A percentile compares a stretch with the other conserved stretches of the same genome.
Conservation (phyloP, 176 grass and related monocot genomes). For the Aegilops bicornis region DNA sequence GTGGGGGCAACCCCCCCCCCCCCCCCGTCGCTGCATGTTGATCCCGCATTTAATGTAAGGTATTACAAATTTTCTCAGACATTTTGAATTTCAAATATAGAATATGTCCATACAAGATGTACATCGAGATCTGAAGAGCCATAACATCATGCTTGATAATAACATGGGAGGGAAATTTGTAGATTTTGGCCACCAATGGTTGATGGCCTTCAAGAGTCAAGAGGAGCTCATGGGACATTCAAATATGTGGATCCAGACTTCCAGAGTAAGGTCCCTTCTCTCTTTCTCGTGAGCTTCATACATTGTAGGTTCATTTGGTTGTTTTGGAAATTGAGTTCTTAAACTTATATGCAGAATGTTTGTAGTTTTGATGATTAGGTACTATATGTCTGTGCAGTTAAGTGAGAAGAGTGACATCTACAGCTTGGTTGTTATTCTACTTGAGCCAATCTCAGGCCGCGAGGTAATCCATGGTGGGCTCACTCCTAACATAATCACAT, state of each 20-base stretch:
- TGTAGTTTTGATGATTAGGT: conserved; percentile 45
- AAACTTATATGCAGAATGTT: not conserved
- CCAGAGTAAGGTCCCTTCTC: conserved; percentile 32
- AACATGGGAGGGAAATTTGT: conserved; percentile 76
- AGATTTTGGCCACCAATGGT: conserved; percentile 62
- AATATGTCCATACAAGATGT: conserved; percentile 85
- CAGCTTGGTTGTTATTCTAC: not conserved
- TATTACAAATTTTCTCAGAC: not conserved
- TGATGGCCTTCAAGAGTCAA: conserved; percentile 69
- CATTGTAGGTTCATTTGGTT: too few species aligned
- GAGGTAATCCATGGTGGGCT: conserved; percentile 60
- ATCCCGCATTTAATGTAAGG: not conserved
- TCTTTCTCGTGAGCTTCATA: not conserved
- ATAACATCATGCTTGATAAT: conserved; percentile 72
- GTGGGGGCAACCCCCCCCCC: too few species aligned
- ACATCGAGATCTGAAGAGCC: conserved; percentile 82
- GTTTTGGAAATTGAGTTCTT: too few species aligned
- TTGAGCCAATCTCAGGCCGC: conserved; percentile 58
- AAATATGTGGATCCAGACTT: conserved; percentile 74
- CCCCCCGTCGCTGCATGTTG: too few species aligned
- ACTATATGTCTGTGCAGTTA: conserved; percentile 57
- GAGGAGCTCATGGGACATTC: conserved; percentile 67
- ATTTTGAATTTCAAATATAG: conserved; percentile 54
- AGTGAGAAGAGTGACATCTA: conserved; percentile 28
- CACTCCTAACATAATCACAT: too few species aligned